phyloP scores from a whole-genome alignment of 345 rosid genomes.

The Triadica sebifera region DNA sequence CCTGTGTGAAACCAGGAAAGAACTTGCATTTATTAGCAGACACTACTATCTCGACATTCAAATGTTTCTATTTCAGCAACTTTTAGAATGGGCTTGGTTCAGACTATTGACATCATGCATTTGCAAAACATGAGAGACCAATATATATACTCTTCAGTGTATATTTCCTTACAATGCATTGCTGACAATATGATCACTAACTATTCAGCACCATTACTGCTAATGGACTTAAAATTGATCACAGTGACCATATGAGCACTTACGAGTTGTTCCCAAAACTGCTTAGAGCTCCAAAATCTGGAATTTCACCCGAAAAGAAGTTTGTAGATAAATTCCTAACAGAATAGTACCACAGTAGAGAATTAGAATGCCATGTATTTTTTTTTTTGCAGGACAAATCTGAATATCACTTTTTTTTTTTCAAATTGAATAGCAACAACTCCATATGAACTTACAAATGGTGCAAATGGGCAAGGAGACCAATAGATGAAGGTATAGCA shows the following conservation, averaged over 20 bases:
- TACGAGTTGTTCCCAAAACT: conserved; percentile 71
- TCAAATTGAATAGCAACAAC: conserved; percentile 8
- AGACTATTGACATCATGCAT: not conserved
- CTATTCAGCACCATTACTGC: not conserved
- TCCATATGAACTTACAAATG: conserved; percentile 53
- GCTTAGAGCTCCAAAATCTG: conserved; percentile 80
- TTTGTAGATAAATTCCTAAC: conserved; percentile 82
- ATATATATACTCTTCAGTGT: not conserved
- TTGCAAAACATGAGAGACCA: not conserved
- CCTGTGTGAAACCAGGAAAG: not conserved
- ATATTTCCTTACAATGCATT: not conserved
- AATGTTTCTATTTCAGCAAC: not conserved
- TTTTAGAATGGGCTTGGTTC: not conserved
- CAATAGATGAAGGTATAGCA: conserved; percentile 80
- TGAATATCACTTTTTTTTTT: not conserved
- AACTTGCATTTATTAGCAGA: not conserved
- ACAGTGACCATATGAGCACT: conserved; percentile 32
- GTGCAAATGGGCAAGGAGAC: conserved; percentile 59
- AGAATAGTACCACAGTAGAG: conserved; percentile 18
- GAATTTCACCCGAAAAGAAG: conserved; percentile 93
- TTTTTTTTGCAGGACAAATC: not conserved
- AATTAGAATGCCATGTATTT: not conserved
- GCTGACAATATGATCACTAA: not conserved
- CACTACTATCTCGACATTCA: not conserved
- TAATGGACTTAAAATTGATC: not conserved